Percentiles rank a stretch among this genome's conserved stretches.
Evolutionary conservation across 257 asterid genomes (phyloP).

Genomic region (Solanum pinnatisectum): DNA sequence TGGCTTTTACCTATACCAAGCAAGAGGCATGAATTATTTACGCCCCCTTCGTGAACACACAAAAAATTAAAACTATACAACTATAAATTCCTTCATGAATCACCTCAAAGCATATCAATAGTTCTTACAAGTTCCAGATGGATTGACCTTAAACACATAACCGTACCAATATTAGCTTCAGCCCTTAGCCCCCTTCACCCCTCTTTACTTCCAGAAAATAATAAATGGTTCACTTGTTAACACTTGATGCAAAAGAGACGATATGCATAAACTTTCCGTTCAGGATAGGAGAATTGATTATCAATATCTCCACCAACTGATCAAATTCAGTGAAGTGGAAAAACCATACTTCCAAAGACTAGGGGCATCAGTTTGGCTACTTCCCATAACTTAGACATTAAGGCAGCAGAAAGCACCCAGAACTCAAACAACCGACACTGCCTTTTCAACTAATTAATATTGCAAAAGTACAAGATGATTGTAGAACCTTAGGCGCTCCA

Average conservation of each 20-base stretch:
- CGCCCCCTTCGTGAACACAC: neutral
- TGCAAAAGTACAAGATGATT: conserved; percentile 4
- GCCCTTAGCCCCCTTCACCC: neutral
- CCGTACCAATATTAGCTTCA: neutral
- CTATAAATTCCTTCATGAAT: neutral
- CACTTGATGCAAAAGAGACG: neutral
- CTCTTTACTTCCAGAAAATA: neutral
- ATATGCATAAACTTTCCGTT: neutral
- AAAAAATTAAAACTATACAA: neutral
- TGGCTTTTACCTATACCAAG: conserved; percentile 71
- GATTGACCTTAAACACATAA: neutral
- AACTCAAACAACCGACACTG: neutral
- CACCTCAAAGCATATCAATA: neutral
- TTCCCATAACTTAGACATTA: neutral
- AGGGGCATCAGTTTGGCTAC: neutral
- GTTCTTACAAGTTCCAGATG: neutral
- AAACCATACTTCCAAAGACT: neutral
- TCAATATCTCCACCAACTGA: neutral
- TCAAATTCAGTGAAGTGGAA: neutral
- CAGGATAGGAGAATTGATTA: neutral
- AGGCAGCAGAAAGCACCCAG: neutral
- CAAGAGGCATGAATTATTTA: neutral
- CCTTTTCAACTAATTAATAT: neutral
- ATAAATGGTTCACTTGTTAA: neutral
- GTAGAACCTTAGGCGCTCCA: conserved; percentile 96